These are phyloP conservation scores for Erysimum cheiri DNA, from an alignment of 441 rosid genomes.

Conservation along the genomic window DNA sequence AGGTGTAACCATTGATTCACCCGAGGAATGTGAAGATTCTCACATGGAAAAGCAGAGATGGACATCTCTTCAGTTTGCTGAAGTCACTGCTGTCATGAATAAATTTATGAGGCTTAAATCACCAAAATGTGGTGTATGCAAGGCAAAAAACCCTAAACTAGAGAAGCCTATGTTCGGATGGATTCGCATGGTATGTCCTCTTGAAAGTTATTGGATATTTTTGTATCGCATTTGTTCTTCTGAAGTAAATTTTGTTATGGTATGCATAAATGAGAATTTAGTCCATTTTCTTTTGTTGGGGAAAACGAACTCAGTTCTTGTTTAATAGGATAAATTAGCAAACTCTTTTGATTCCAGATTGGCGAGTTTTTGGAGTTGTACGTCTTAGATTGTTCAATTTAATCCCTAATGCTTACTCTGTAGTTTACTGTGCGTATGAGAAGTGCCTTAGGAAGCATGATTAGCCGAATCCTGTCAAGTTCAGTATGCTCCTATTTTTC, in stretches of 20 bases:
- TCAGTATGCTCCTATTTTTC: constrained; percentile 24
- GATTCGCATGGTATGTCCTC: constrained; percentile 72
- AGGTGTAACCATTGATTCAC: constrained; percentile 40
- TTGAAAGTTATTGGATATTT: constrained; percentile 32
- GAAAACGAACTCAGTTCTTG: neutral
- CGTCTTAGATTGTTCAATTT: constrained; percentile 13
- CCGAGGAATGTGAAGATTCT: constrained; percentile 40
- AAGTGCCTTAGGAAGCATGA: constrained; percentile 25
- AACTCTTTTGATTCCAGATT: neutral
- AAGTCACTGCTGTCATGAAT: constrained; percentile 66
- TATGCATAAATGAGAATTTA: constrained; percentile 13
- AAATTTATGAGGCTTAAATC: constrained; percentile 57
- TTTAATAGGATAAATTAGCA: neutral
- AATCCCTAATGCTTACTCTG: constrained; percentile 5
- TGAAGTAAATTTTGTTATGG: neutral
- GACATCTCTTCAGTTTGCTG: constrained; percentile 90
- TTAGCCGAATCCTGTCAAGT: constrained; percentile 15
- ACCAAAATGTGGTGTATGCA: constrained; percentile 61
- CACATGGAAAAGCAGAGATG: constrained; percentile 54
- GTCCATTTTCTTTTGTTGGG: neutral
- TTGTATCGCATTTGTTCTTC: neutral
- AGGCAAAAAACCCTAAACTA: constrained; percentile 52
- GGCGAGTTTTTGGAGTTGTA: constrained; percentile 2
- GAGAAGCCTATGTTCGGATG: constrained; percentile 86
- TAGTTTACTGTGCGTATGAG: constrained; percentile 27